These are phyloP conservation scores for Hypoxylon perforatum DNA, from an alignment of 495 filamentous ascomycete species.

Conservation along the genomic window DNA sequence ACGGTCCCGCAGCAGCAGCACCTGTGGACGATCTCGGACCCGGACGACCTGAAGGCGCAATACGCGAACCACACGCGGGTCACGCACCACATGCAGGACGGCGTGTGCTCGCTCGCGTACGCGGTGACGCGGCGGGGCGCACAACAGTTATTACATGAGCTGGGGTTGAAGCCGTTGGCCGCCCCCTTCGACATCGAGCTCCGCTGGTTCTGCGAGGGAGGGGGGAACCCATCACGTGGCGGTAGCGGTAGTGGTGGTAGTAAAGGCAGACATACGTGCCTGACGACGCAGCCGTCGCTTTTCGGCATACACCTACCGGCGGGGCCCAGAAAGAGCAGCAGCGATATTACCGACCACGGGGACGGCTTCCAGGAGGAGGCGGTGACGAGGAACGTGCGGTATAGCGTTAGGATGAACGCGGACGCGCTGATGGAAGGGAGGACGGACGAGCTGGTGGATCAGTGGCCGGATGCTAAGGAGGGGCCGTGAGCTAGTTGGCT, in stretches of 20 bases:
- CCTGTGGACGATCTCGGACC: conserved; percentile 44
- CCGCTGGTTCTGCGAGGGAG: conserved; percentile 45
- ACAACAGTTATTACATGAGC: conserved; percentile 42
- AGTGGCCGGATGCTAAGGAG: conserved; percentile 45
- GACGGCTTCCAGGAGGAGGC: conserved; percentile 33
- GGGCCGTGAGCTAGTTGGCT: not conserved
- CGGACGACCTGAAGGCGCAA: conserved; percentile 35
- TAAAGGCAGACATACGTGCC: no score
- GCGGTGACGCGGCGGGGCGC: conserved; percentile 45
- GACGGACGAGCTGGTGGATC: conserved; percentile 38
- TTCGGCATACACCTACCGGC: conserved; percentile 45
- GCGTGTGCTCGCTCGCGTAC: conserved; percentile 49
- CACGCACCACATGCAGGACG: conserved; percentile 49
- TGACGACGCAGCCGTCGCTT: conserved; percentile 45
- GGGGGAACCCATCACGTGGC: conserved; percentile 9
- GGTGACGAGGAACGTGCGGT: conserved; percentile 42
- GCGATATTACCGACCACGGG: conserved; percentile 48
- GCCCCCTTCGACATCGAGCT: conserved; percentile 44
- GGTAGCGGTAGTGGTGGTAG: conserved; percentile 34
- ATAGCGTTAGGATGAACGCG: conserved; percentile 48
- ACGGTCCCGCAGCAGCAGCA: conserved; percentile 46
- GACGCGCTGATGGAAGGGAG: conserved; percentile 42
- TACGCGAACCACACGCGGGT: conserved; percentile 50
- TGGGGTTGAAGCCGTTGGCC: conserved; percentile 41
- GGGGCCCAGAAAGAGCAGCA: conserved; percentile 40